Evolutionary conservation across 106 monocot species (phyloP), one percentile per base, ranked within the genome.

Genomic region (Dioscorea alata): DNA sequence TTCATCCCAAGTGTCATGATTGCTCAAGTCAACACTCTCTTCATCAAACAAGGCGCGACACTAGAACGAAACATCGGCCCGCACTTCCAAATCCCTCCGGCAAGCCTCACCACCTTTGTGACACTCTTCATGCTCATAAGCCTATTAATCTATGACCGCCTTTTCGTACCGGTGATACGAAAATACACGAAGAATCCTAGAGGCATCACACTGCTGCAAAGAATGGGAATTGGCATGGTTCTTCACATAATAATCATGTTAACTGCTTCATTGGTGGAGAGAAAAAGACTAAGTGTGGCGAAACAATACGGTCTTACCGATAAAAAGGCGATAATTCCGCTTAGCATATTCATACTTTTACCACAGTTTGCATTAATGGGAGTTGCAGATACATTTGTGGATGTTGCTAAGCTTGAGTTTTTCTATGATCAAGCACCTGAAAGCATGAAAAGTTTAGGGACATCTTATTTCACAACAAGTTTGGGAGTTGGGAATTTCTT

Each of bases 341-440:
- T 56, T 48, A 76, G 68, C 50, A 71, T 87, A 24, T 87, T 87
- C 66, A 53, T 80, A 24, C 63, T 87, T 33, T 63, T 83, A 13
- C 87, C 87, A 14, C 87, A 87, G 51, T 87, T 80, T 61, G 69
- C 76, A 59, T 64, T 87, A 0, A 83, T 83, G 83, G 87, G 83
- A 10, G 19, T 83, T 3, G 73, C 87, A 2, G 87, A 87, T 71
- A 72, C 87, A 0, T 87, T 87, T 52, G 28, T 80, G 18, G 83
- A 68, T n/a, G 83, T 77, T 0, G 73, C 76, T 12, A 68, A 70
- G 74, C 76, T 79, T 7, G 42, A 42, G 42, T 42, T 42, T 42
- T 42, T 42, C 54, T 16, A 56, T 56, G 54, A 56, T 56, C 54
- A 56, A 19, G 54, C 54, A 4, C 54, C 54, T 18, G n/a, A 56